phyloP scores from a whole-genome alignment of 1,284 basidiomycete species.

The Cerrena zonata region DNA sequence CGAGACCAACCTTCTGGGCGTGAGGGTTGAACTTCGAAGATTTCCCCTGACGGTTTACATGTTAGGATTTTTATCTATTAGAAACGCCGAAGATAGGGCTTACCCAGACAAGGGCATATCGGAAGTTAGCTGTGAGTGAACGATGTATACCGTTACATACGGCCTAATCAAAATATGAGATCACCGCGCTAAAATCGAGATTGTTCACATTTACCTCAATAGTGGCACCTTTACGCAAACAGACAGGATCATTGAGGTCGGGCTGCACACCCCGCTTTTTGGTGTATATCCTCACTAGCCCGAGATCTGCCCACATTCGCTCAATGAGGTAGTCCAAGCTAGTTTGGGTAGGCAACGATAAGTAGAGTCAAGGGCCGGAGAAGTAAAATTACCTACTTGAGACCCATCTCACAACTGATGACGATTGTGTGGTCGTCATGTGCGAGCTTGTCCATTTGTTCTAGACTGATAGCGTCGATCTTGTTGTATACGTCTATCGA shows the following conservation, averaged over 20 bases:
- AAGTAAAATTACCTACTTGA: slow-evolving; percentile 53
- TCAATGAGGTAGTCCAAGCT: slow-evolving; percentile 87
- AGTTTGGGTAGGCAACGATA: slow-evolving; percentile 7
- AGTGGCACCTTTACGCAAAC: slow-evolving; percentile 85
- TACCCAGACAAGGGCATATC: slow-evolving; percentile 85
- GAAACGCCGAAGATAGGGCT: slow-evolving; percentile 22
- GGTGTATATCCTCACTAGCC: slow-evolving; percentile 89
- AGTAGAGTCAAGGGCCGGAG: not conserved
- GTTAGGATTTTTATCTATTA: not conserved
- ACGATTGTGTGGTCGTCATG: slow-evolving; percentile 83
- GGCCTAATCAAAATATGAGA: slow-evolving; percentile 52
- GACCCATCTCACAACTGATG: slow-evolving; percentile 88
- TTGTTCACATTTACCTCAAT: slow-evolving; percentile 71
- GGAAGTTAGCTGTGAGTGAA: slow-evolving; percentile 84
- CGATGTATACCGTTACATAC: slow-evolving; percentile 91
- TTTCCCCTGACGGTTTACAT: slow-evolving; percentile 54
- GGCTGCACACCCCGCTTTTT: slow-evolving; percentile 94
- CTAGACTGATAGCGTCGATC: slow-evolving; percentile 85
- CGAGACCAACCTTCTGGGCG: slow-evolving; percentile 87
- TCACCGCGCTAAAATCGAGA: no score
- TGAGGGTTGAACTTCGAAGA: slow-evolving; percentile 88
- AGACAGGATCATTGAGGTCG: slow-evolving; percentile 89
- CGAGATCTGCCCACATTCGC: slow-evolving; percentile 83
- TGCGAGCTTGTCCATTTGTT: slow-evolving; percentile 86
- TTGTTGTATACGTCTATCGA: slow-evolving; percentile 88